Conservation (phyloP, 306 rosid species). For the Elaeagnus macrophylla region DNA sequence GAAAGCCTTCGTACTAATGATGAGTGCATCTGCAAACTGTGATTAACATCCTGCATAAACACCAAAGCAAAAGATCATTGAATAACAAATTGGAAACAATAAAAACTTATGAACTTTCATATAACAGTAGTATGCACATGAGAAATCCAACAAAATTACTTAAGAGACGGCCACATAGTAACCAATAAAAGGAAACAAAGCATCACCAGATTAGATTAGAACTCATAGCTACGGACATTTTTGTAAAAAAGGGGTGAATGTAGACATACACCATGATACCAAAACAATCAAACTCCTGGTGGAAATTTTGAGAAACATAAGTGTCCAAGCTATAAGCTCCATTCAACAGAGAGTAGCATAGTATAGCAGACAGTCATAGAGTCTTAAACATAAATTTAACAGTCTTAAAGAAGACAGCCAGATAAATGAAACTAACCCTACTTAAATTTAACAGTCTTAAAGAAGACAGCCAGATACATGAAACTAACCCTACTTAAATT, state of each 20-base stretch:
- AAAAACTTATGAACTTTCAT: not conserved
- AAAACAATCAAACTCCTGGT: no score
- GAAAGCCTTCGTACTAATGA: conserved; percentile 79
- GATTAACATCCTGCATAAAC: conserved; percentile 41
- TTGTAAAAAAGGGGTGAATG: no score
- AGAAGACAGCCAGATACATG: no score
- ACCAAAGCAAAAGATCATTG: conserved; percentile 1
- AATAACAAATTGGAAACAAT: not conserved
- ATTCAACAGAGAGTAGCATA: not conserved
- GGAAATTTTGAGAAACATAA: not conserved
- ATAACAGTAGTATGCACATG: not conserved
- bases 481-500: no score
- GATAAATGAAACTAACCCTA: not conserved
- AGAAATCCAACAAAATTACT: not conserved
- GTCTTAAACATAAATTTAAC: not conserved
- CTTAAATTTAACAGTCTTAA: no score
- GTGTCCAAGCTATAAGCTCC: not conserved
- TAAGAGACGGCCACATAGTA: not conserved
- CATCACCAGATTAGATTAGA: no score
- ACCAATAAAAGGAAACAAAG: not conserved
- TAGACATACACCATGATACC: no score
- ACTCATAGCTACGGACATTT: no score
- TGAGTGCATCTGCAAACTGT: conserved; percentile 74
- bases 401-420: not conserved
- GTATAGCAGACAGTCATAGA: not conserved